A percentile compares a stretch with the other conserved stretches of the same genome.
Evolutionary conservation across 2,329 filamentous ascomycete species (phyloP).

Genomic region (Beauveria rudraprayagi): DNA sequence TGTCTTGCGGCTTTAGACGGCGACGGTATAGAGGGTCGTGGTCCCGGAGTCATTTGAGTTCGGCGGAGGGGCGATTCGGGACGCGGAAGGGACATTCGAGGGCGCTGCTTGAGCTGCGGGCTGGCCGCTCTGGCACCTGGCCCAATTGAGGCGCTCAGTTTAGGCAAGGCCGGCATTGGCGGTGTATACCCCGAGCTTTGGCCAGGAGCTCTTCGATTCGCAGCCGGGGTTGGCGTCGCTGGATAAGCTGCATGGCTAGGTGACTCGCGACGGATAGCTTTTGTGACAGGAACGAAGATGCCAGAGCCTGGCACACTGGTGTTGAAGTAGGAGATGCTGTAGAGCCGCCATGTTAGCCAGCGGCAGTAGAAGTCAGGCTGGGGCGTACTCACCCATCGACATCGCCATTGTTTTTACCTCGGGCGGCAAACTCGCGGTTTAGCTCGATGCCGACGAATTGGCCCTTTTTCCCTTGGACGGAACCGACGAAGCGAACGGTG

Average conservation of each 20-base stretch:
- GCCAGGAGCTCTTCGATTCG: slow-evolving; percentile 43
- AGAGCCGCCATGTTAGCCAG: slow-evolving; percentile 11
- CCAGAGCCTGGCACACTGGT: slow-evolving; percentile 73
- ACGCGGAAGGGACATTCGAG: slow-evolving; percentile 71
- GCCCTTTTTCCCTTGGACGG: slow-evolving; percentile 81
- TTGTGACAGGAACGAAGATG: slow-evolving; percentile 85
- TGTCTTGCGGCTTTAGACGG: slow-evolving; percentile 35
- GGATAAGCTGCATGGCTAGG: slow-evolving; percentile 41
- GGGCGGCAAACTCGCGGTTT: slow-evolving; percentile 65
- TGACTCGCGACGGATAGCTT: slow-evolving; percentile 62
- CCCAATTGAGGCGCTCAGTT: slow-evolving; percentile 84
- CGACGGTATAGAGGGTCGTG: slow-evolving; percentile 47
- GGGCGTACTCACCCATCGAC: slow-evolving; percentile 69
- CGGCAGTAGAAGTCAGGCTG: slow-evolving; percentile 3
- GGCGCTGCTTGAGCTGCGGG: slow-evolving; percentile 57
- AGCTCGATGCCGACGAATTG: slow-evolving; percentile 90
- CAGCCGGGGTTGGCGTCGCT: slow-evolving; percentile 58
- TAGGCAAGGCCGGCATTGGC: slow-evolving; percentile 57
- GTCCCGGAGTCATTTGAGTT: slow-evolving; percentile 53
- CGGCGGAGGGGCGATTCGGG: slow-evolving; percentile 79
- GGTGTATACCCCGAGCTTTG: slow-evolving; percentile 57
- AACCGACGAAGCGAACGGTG: slow-evolving; percentile 79
- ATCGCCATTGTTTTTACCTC: slow-evolving; percentile 93
- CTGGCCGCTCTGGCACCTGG: slow-evolving; percentile 60
- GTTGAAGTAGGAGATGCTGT: slow-evolving; percentile 67